These are phyloP conservation scores for Aspergillus viridinutans DNA, from an alignment of 2,329 filamentous ascomycete genomes.

Conservation along the genomic window DNA sequence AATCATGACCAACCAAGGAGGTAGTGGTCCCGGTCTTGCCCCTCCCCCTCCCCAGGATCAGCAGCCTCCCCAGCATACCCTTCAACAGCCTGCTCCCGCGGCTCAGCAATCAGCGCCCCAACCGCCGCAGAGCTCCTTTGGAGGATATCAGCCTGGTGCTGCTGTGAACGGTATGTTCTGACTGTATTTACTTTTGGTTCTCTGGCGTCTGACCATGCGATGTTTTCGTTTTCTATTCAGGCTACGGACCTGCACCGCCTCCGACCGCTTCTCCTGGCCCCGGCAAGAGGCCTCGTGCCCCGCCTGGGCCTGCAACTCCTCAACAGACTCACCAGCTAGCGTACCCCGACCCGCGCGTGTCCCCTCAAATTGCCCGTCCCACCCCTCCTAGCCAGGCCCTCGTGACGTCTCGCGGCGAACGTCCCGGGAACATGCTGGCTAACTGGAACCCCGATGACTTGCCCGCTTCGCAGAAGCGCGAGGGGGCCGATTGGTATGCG, in stretches of 20 bases:
- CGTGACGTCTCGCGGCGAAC: conserved; percentile 32
- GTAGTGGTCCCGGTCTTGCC: conserved; percentile 79
- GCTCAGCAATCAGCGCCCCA: conserved; percentile 62
- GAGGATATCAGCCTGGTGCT: conserved; percentile 62
- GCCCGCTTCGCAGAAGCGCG: conserved; percentile 81
- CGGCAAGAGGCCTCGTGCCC: conserved; percentile 65
- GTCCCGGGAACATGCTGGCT: conserved; percentile 67
- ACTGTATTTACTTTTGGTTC: conserved; percentile 18
- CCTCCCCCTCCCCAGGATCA: conserved; percentile 67
- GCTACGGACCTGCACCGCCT: conserved; percentile 78
- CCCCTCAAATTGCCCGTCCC: conserved; percentile 82
- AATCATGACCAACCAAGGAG: conserved; percentile 88
- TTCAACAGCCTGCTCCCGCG: conserved; percentile 55
- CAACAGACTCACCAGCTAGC: conserved; percentile 86
- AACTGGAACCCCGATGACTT: conserved; percentile 85
- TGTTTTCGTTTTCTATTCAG: conserved; percentile 33
- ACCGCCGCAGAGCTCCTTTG: conserved; percentile 66
- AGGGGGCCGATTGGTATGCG: conserved; percentile 88
- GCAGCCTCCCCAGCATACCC: conserved; percentile 55
- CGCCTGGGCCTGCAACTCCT: conserved; percentile 72
- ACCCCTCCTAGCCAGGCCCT: conserved; percentile 59
- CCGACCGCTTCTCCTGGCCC: conserved; percentile 84
- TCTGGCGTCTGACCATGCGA: conserved; percentile 50
- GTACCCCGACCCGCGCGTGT: conserved; percentile 76
- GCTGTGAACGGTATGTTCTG: conserved; percentile 56